phyloP scores from a whole-genome alignment of 2,329 filamentous ascomycete genomes.

The Fusarium odoratissimum region DNA sequence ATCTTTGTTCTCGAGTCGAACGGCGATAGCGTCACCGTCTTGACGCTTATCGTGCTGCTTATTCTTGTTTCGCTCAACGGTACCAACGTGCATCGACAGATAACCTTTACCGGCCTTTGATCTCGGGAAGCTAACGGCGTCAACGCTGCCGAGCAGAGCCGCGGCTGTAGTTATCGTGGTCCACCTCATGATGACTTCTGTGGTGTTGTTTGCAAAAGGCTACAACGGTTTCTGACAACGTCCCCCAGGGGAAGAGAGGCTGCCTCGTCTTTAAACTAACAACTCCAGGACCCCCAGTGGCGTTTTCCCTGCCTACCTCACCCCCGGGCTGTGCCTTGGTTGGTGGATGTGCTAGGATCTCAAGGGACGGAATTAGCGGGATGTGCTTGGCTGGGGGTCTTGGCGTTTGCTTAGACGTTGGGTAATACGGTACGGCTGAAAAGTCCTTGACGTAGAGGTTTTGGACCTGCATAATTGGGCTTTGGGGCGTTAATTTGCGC shows the following conservation, averaged over 20 bases:
- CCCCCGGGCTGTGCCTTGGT: conserved; percentile 12
- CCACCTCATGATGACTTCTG: conserved; percentile 41
- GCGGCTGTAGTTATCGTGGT: conserved; percentile 32
- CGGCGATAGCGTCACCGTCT: conserved; percentile 44
- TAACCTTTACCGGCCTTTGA: conserved; percentile 51
- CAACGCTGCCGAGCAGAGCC: conserved; percentile 27
- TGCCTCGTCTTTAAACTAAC: conserved; percentile 18
- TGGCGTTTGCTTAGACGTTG: conserved; percentile 3
- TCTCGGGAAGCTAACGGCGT: conserved; percentile 44
- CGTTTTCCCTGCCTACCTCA: conserved; percentile 6
- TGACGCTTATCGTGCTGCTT: conserved; percentile 36
- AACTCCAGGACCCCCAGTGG: conserved; percentile 6
- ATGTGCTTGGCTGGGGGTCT: conserved; percentile 4
- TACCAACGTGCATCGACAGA: conserved; percentile 52
- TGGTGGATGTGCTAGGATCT: conserved; percentile 4
- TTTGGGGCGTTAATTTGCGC: neutral
- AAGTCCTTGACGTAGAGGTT: conserved; percentile 14
- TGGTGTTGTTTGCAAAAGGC: conserved; percentile 4
- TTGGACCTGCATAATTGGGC: conserved; percentile 20
- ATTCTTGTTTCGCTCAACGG: conserved; percentile 44
- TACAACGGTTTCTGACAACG: neutral
- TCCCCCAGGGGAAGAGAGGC: neutral
- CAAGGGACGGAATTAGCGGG: conserved; percentile 6
- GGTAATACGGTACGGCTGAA: conserved; percentile 26
- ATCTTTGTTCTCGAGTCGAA: conserved; percentile 50